Percentiles rank a stretch among this genome's conserved stretches.
phyloP scores from a whole-genome alignment of 2,329 filamentous ascomycete species.

The Aspergillus sojae region DNA sequence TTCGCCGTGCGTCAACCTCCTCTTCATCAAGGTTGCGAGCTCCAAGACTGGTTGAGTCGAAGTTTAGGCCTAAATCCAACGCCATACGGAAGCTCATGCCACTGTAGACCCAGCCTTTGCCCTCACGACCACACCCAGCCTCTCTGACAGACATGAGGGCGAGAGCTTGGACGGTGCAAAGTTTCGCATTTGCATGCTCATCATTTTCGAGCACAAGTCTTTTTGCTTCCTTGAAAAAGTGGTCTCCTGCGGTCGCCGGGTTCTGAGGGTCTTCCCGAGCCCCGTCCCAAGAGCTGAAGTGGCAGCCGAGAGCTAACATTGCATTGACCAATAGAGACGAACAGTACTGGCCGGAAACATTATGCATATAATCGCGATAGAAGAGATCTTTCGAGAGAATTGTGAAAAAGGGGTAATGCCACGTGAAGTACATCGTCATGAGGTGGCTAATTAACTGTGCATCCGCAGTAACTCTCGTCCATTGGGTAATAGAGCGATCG shows the following conservation, averaged over 20 bases:
- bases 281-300: constrained; percentile 78
- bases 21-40: constrained; percentile 70
- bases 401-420: constrained; percentile 97
- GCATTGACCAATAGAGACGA: constrained; percentile 89
- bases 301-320: constrained; percentile 89
- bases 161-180: constrained; percentile 90
- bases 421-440: constrained; percentile 96
- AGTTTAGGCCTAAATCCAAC: constrained; percentile 86
- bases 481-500: constrained; percentile 76
- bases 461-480: constrained; percentile 85
- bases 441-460: constrained; percentile 79
- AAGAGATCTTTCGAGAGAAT: constrained; percentile 85
- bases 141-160: constrained; percentile 96
- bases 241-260: constrained; percentile 84
- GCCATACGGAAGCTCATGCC: constrained; percentile 99
- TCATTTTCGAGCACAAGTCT: constrained; percentile 86
- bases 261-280: constrained; percentile 73
- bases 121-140: constrained; percentile 89
- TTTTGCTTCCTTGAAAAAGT: constrained; percentile 95
- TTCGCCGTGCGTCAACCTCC: constrained; percentile 83
- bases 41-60: constrained; percentile 72
- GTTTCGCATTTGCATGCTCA: constrained; percentile 83
- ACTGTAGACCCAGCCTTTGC: constrained; percentile 97
- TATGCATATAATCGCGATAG: constrained; percentile 78
- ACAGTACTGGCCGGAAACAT: constrained; percentile 74